These are phyloP conservation scores for Draba incana DNA, from an alignment of 345 rosid genomes.

Conservation along the genomic window DNA sequence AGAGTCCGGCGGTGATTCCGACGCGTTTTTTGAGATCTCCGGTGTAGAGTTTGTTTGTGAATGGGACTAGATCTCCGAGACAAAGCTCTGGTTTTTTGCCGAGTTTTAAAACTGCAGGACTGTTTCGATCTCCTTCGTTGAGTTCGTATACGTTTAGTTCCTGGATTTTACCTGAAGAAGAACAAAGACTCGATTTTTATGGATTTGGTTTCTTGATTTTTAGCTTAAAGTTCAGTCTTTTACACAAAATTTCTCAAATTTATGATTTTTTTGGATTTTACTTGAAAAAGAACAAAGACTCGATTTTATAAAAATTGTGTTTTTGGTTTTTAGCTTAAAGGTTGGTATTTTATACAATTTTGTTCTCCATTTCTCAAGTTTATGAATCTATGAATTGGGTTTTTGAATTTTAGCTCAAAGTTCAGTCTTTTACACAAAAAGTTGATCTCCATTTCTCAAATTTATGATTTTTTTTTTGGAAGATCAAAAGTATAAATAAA, in stretches of 20 bases:
- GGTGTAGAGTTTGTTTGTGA: slow-evolving; percentile 82
- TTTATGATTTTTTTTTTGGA: no score
- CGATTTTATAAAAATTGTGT: no score
- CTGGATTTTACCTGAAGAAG: slow-evolving; percentile 57
- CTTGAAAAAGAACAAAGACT: slow-evolving; percentile 34
- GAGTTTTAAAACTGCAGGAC: slow-evolving; percentile 77
- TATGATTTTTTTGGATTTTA: slow-evolving; percentile 54
- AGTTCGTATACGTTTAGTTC: slow-evolving; percentile 75
- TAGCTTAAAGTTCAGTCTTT: not conserved
- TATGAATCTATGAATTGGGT: no score
- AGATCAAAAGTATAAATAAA: not conserved
- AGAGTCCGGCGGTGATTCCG: slow-evolving; percentile 85
- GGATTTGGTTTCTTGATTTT: not conserved
- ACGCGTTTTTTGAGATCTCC: slow-evolving; percentile 77
- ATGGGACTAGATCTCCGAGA: slow-evolving; percentile 90
- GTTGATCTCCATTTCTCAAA: no score
- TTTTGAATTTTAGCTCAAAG: no score
- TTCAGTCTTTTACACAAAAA: no score
- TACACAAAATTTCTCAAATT: not conserved
- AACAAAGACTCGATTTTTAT: not conserved
- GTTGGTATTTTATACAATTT: no score
- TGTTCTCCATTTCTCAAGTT: no score
- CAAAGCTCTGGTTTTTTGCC: slow-evolving; percentile 79
- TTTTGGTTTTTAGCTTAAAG: no score
- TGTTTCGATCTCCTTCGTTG: slow-evolving; percentile 86